Evolutionary conservation across 495 filamentous ascomycete genomes (phyloP).

Genomic region (Astrocystis sublimbata): DNA sequence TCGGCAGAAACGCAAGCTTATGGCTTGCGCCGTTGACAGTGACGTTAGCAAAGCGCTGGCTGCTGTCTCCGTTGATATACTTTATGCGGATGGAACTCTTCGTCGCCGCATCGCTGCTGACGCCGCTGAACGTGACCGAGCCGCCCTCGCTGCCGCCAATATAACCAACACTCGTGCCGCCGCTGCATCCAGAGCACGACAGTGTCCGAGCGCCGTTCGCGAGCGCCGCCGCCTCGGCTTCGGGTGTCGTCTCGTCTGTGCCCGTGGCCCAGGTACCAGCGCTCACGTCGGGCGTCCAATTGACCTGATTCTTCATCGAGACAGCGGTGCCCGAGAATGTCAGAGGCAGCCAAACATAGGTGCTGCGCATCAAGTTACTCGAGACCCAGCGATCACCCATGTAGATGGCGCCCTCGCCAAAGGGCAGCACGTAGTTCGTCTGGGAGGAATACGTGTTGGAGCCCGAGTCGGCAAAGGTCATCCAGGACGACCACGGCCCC

Average conservation of each 20-base stretch:
- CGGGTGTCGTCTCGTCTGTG: conserved; percentile 52
- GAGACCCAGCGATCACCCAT: conserved; percentile 68
- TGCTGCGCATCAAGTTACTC: conserved; percentile 57
- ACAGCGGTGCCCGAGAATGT: conserved; percentile 57
- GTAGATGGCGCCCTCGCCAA: conserved; percentile 53
- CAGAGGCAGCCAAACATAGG: conserved; percentile 69
- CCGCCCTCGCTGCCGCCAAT: conserved; percentile 54
- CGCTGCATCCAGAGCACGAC: conserved; percentile 51
- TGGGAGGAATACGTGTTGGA: conserved; percentile 54
- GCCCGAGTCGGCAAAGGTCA: conserved; percentile 56
- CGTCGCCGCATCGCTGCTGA: conserved; percentile 47
- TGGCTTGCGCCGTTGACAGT: conserved; percentile 53
- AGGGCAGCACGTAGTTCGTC: conserved; percentile 52
- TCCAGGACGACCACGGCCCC: conserved; percentile 61
- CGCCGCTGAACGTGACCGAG: conserved; percentile 44
- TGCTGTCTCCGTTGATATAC: conserved; percentile 54
- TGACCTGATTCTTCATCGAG: conserved; percentile 51
- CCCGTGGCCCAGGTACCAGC: conserved; percentile 33
- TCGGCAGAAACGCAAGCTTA: conserved; percentile 53
- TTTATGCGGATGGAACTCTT: conserved; percentile 56
- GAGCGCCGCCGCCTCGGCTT: conserved; percentile 46
- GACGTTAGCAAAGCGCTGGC: conserved; percentile 53
- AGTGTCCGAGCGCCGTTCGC: conserved; percentile 37
- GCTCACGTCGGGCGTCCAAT: conserved; percentile 49
- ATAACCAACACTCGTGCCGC: conserved; percentile 50